Evolutionary conservation across 139 green algal genomes (phyloP), one percentile per base, ranked within the genome.

Genomic region (Chlamydomonas incerta): DNA sequence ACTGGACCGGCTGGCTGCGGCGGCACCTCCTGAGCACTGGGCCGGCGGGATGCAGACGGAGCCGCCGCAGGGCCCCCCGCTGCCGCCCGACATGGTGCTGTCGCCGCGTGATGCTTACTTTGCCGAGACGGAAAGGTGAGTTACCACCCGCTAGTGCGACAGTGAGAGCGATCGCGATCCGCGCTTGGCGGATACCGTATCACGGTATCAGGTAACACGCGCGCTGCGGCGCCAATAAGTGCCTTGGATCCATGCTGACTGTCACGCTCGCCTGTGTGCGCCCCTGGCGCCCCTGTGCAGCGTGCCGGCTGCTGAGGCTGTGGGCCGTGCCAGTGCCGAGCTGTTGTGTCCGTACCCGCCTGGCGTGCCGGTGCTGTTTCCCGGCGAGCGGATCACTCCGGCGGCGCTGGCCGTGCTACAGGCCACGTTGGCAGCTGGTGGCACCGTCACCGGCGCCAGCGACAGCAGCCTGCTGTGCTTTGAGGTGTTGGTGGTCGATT

Each of bases 321-420:
- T 83, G 35, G 91, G 91, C 10, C 58, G 76, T 4, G 87, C 95
- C n/a, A 91, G 84, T 26, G 96, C 95, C 23, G 96, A 98, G 87
- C 87, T 98, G 63, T 62, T 99, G 75, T 96, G 93, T 77, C 96
- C 96, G 10, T 99, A 99, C 82, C 96, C 96, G 1, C 96, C 96
- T 1, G 96, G 96, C 20, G 94, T 99, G 34, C 96, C 96, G 23
- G 71, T 93, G 14, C 37, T 96, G 33, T 82, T 96, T 28, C 96
- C 96, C 23, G 96, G 96, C 24, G 96, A 99, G 82, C 31, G 82
- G 0, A 74, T 98, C 33, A 93, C 68, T 0, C 17, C 13, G 0
- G 58, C 60, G 0, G 87, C 58, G 23, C 24, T 97, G 33, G n/a
- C 63, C 21, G 8, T 63, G 66, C 86, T 98, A 70, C 41, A 34